Base-by-base conservation (phyloP, 2,329 filamentous ascomycete genomes). In the Talaromyces piceae region DNA sequence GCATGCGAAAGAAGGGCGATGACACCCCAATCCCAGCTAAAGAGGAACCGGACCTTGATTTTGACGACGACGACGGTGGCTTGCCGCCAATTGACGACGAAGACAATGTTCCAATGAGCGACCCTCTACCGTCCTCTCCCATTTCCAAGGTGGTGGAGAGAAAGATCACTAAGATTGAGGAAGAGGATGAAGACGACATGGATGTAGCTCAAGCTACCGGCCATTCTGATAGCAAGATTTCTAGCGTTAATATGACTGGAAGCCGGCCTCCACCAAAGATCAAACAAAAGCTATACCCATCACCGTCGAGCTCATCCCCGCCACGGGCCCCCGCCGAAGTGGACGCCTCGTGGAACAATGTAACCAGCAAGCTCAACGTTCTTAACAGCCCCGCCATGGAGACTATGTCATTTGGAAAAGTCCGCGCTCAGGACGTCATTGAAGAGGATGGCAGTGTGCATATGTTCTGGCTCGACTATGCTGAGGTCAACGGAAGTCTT, bases 381-480 rank as follows among this genome's bases (percentile, higher is more conserved):
- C 77, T 93, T 57, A 89, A 81, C 67, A 89, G 83, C 62, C 84
- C 88, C 3, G 75, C 79, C 4, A 66, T 80, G 3, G 85, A 89
- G 57, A 73, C 76, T 28, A 60, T 63, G 20, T 77, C 74, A 7
- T 80, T 88, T 57, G 90, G 90, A 37, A 98, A 97, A 70, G 78
- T 96, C 45, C 83, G 86, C 57, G 79, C 88, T 52, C 81, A 86
- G 56, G 86, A 95, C 68, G 90, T 88, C n/a, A 73, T 95, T n/a
- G 91, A 97, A 67, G 83, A 88, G 56, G 91, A 98, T 63, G 93
- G 91, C 30, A 94, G 87, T 59, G 76, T 98, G 26, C 85, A 86
- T 59, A 89, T 98, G 74, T 98, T 96, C 73, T 98, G 93, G 93
- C 86, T 88, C 6, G 93, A 98, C 69, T 98, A 95, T 63, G 89